Evolutionary conservation across 257 asterid genomes (phyloP).

Genomic region (Solanum habrochaites): DNA sequence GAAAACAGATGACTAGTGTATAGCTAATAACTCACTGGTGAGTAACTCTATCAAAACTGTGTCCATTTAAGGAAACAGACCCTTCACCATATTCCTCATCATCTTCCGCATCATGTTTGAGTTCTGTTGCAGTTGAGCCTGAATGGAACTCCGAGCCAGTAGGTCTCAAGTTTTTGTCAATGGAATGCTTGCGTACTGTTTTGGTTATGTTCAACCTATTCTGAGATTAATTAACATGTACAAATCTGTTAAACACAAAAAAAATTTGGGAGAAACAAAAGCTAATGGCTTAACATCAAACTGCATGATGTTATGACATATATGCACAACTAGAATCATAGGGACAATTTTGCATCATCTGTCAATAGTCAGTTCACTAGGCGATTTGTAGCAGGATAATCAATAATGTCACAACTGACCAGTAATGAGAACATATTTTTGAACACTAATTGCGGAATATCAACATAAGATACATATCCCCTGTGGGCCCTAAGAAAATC

Average conservation of each 20-base stretch:
- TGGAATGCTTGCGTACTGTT: conserved; percentile 73
- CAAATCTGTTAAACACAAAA: conserved; percentile 4
- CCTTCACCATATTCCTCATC: conserved; percentile 87
- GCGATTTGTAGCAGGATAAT: neutral
- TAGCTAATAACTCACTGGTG: conserved; percentile 53
- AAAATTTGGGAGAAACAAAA: neutral
- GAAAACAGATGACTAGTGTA: neutral
- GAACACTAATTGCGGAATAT: neutral
- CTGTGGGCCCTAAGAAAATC: neutral
- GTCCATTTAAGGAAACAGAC: conserved; percentile 50
- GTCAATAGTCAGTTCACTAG: neutral
- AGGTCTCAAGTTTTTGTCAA: conserved; percentile 66
- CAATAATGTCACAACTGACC: neutral
- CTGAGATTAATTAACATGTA: conserved; percentile 34
- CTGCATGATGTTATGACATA: neutral
- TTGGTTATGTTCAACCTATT: conserved; percentile 92
- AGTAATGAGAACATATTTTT: neutral
- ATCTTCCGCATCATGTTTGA: conserved; percentile 71
- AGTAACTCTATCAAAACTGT: conserved; percentile 65
- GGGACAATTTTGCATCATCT: neutral
- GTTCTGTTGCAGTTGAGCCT: conserved; percentile 31
- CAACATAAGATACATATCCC: neutral
- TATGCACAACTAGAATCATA: neutral
- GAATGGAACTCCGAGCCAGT: conserved; percentile 72
- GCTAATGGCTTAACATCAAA: neutral